A percentile compares a stretch with the other conserved stretches of the same genome.
Conservation (phyloP, 768 basidiomycete genomes). For the Trametes meyenii region DNA sequence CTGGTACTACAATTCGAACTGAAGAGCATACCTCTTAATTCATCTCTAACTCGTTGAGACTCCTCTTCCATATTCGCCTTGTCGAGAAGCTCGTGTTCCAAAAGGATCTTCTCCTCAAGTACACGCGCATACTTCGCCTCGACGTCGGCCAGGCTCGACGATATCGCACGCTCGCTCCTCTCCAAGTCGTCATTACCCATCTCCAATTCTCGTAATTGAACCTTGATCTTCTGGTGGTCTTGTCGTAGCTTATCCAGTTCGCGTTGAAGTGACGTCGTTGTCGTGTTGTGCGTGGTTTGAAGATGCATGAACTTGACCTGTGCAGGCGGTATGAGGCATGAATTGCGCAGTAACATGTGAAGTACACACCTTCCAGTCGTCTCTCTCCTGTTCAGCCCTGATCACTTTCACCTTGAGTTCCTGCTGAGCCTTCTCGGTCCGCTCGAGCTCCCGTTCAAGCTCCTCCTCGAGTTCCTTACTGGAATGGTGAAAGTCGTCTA, state of each 20-base stretch:
- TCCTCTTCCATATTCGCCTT: constrained; percentile 92
- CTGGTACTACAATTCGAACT: neutral
- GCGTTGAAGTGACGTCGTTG: constrained; percentile 87
- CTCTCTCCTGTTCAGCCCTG: constrained; percentile 73
- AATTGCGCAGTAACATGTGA: constrained; percentile 1
- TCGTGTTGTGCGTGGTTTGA: constrained; percentile 89
- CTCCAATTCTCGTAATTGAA: constrained; percentile 85
- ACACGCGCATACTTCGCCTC: constrained; percentile 89
- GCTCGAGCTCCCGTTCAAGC: constrained; percentile 86
- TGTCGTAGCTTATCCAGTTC: constrained; percentile 84
- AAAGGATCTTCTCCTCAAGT: constrained; percentile 94
- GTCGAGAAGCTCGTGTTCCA: constrained; percentile 93
- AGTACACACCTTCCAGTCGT: constrained; percentile 87
- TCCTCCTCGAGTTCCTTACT: constrained; percentile 94
- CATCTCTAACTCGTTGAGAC: constrained; percentile 87
- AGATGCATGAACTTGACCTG: constrained; percentile 85
- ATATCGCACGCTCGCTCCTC: constrained; percentile 87
- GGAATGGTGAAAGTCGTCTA: constrained; percentile 84
- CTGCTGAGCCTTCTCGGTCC: constrained; percentile 83
- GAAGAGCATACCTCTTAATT: constrained; percentile 71
- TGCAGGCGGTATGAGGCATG: constrained; percentile 18
- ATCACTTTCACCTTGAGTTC: constrained; percentile 75
- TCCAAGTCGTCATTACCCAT: constrained; percentile 99
- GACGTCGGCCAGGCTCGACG: constrained; percentile 79
- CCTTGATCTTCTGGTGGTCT: constrained; percentile 68